Conservation (phyloP, 495 filamentous ascomycete species). For the Bombardia bombarda region DNA sequence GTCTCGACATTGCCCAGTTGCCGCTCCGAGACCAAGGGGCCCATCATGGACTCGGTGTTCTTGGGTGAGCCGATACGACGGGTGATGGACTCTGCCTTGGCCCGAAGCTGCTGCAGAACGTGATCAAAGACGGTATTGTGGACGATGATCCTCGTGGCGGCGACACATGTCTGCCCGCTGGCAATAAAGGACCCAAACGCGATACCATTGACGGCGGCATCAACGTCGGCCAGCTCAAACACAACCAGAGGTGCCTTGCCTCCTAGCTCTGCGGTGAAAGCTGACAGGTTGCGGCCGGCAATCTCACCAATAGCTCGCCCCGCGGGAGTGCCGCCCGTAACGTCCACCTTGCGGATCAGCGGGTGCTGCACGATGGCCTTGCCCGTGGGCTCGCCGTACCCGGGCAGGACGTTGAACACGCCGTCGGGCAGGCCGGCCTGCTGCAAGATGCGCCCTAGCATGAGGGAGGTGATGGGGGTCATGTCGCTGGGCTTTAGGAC, state of each 20-base stretch:
- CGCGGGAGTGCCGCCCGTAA: slow-evolving; percentile 50
- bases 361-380: slow-evolving; percentile 45
- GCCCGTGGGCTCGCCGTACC: slow-evolving; percentile 46
- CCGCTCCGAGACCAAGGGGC: slow-evolving; percentile 28
- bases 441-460: slow-evolving; percentile 43
- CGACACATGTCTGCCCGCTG: slow-evolving; percentile 56
- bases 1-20: slow-evolving; percentile 28
- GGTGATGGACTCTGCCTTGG: slow-evolving; percentile 32
- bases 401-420: slow-evolving; percentile 49
- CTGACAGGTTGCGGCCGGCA: slow-evolving; percentile 43
- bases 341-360: slow-evolving; percentile 50
- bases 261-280: slow-evolving; percentile 51
- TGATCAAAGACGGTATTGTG: slow-evolving; percentile 36
- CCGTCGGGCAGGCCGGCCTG: slow-evolving; percentile 50
- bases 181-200: slow-evolving; percentile 52
- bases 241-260: slow-evolving; percentile 54
- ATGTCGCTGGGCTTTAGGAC: slow-evolving; percentile 56
- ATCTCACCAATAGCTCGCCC: slow-evolving; percentile 36
- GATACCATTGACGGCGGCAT: slow-evolving; percentile 48
- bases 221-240: slow-evolving; percentile 43
- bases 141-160: slow-evolving; percentile 51
- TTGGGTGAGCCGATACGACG: slow-evolving; percentile 42
- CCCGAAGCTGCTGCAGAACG: slow-evolving; percentile 27
- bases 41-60: slow-evolving; percentile 39
- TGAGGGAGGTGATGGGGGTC: slow-evolving; percentile 49